These are phyloP conservation scores for Starmerella roubikii DNA, from an alignment of 805 yeast genomes.

Conservation along the genomic window DNA sequence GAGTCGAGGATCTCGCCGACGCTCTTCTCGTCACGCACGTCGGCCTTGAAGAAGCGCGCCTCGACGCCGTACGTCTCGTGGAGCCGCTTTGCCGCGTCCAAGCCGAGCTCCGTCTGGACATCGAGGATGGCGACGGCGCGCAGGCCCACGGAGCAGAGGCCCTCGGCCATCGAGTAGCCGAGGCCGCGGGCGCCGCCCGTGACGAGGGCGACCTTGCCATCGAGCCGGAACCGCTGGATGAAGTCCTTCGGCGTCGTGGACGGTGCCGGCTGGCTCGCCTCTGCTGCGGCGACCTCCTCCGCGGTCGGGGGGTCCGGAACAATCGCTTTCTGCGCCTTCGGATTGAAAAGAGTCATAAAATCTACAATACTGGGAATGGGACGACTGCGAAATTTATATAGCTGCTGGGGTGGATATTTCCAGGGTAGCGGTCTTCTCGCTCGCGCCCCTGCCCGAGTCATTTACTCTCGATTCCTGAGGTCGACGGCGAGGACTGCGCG, in stretches of 20 bases:
- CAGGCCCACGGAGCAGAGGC: slow-evolving; percentile 41
- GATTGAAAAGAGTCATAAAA: slow-evolving; percentile 12
- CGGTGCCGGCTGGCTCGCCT: slow-evolving; percentile 24
- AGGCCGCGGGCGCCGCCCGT: slow-evolving; percentile 63
- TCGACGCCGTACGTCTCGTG: slow-evolving; percentile 38
- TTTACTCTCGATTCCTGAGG: too few species aligned
- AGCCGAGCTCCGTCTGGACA: slow-evolving; percentile 48
- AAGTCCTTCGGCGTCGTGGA: slow-evolving; percentile 29
- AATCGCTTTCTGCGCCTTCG: slow-evolving; percentile 23
- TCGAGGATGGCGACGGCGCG: slow-evolving; percentile 41
- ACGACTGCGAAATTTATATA: too few species aligned
- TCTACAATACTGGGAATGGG: neutral
- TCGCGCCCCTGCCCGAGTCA: too few species aligned
- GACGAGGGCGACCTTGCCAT: slow-evolving; percentile 48
- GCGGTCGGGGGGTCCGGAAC: slow-evolving; percentile 32
- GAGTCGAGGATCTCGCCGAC: slow-evolving; percentile 40
- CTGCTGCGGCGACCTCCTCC: slow-evolving; percentile 29
- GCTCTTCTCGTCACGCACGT: slow-evolving; percentile 39
- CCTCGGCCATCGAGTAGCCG: slow-evolving; percentile 48
- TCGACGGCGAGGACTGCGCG: too few species aligned
- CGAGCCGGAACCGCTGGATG: slow-evolving; percentile 36
- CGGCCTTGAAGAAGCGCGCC: slow-evolving; percentile 53
- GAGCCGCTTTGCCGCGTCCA: slow-evolving; percentile 45
- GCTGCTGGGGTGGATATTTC: too few species aligned
- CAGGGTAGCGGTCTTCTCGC: too few species aligned